phyloP scores from a whole-genome alignment of 768 basidiomycete species.

The Tubosaeta sp. region DNA sequence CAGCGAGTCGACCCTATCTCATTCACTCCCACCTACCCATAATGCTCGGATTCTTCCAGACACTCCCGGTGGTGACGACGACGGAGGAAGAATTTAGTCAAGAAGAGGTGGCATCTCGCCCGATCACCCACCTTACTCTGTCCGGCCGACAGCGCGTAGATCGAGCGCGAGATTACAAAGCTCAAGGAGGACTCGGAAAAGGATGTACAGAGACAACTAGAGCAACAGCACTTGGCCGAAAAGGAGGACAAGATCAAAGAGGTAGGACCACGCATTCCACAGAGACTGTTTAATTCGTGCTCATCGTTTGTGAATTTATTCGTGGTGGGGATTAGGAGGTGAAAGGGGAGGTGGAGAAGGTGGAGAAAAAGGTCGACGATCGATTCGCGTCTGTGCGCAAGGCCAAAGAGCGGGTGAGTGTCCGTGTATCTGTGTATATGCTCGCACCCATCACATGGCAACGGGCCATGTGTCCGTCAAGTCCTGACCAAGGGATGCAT shows the following conservation, averaged over 20 bases:
- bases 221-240: slow-evolving; percentile 13
- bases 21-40: slow-evolving; percentile 1
- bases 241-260: background rate
- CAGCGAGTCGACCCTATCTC: background rate
- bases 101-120: slow-evolving; percentile 10
- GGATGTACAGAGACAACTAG: slow-evolving; percentile 21
- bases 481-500: background rate
- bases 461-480: background rate
- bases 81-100: background rate
- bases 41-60: background rate
- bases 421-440: background rate
- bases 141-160: slow-evolving; percentile 9
- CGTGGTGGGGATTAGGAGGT: background rate
- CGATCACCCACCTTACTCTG: background rate
- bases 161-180: slow-evolving; percentile 19
- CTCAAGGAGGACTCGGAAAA: slow-evolving; percentile 18
- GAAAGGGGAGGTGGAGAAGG: slow-evolving; percentile 1
- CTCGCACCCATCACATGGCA: background rate
- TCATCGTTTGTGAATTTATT: background rate
- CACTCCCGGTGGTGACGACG: background rate
- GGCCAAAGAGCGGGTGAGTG: slow-evolving; percentile 8
- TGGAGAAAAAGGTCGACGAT: slow-evolving; percentile 1
- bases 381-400: slow-evolving; percentile 1
- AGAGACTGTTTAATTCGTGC: background rate
- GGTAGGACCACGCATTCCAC: slow-evolving; percentile 1